A percentile compares a stretch with the other conserved stretches of the same genome.
Evolutionary conservation across 2,329 filamentous ascomycete species (phyloP).

Genomic region (Diaporthe velutina): DNA sequence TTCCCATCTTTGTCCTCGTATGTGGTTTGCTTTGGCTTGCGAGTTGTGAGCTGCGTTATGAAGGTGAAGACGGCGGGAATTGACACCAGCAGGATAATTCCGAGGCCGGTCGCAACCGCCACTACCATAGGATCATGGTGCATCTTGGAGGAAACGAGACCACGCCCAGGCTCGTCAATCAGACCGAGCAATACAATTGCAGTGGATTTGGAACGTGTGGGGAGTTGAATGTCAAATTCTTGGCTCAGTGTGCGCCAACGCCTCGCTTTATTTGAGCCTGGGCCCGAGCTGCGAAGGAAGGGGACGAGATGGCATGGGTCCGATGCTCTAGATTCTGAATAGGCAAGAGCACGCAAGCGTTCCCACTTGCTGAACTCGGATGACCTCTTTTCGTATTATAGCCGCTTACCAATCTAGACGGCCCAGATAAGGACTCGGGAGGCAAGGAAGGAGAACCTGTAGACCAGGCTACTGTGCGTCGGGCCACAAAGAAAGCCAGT

Average conservation of each 20-base stretch:
- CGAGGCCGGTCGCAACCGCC: conserved; percentile 46
- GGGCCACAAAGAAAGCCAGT: not conserved
- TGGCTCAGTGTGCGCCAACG: conserved; percentile 51
- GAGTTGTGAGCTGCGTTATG: conserved; percentile 45
- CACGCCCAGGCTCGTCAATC: not conserved
- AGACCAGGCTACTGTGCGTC: not conserved
- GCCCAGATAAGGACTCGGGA: conserved; percentile 23
- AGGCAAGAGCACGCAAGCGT: conserved; percentile 31
- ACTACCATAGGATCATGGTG: conserved; percentile 45
- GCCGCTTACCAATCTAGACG: conserved; percentile 14
- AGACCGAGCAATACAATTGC: not conserved
- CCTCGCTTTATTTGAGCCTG: conserved; percentile 39
- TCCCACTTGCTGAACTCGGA: conserved; percentile 19
- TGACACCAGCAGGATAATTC: conserved; percentile 47
- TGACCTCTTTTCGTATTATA: not conserved
- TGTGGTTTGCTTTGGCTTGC: conserved; percentile 53
- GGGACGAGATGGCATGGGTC: conserved; percentile 43
- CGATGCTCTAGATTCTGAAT: conserved; percentile 15
- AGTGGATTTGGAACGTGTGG: not conserved
- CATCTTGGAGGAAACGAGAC: conserved; percentile 41
- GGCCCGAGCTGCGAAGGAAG: conserved; percentile 51
- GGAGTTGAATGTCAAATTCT: conserved; percentile 13
- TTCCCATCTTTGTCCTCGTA: conserved; percentile 80
- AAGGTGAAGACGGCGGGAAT: conserved; percentile 47
- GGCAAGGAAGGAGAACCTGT: not conserved